Base-by-base conservation (phyloP, 495 filamentous ascomycete genomes). In the Penicillium fimorum region DNA sequence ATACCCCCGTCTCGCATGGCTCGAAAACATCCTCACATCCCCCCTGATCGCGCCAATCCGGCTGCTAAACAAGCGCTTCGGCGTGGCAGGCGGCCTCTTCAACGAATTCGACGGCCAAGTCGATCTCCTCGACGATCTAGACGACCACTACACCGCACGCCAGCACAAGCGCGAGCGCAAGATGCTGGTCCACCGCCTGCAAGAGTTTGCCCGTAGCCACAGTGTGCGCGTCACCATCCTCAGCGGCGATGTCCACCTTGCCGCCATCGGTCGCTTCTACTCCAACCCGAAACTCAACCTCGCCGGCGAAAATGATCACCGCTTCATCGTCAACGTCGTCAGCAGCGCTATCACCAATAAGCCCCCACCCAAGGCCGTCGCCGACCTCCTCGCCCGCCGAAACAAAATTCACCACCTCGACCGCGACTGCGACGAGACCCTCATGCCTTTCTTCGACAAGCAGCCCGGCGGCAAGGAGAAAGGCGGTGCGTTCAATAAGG, bases 391-490 rank as follows among this genome's bases (percentile, higher is more conserved):
- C 15, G 88, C 91, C 3, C 75, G 84, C 44, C 75, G 91, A 43
- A 97, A 97, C 76, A 96, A 92, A 73, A 88, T 96, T 55, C 92
- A 97, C 66, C 91, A 93, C 65, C 76, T 96, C n/a, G 88, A 94
- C 68, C 63, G 78, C 43, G 78, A 90, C 25, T 95, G 91, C 4
- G 88, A 95, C 67, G 93, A 96, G 78, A 96, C 92, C 0, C 79
- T 96, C 13, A 84, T 96, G 75, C 81, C 86, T 24, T 75, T 96
- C 56, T 96, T 96, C 65, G 83, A 96, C 68, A 83, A 84, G 61
- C 88, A 94, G 63, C 92, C 92, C 0, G 91, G 91, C 22, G 75
- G 77, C 24, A 73, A 74, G 11, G 79, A 75, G 49, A 94, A 90
- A 72, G 87, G 85, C 17, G 81, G 83, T 1, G 60, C 70, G 2